phyloP scores from a whole-genome alignment of 164 flowering plant species.

The Brasenia schreberi region DNA sequence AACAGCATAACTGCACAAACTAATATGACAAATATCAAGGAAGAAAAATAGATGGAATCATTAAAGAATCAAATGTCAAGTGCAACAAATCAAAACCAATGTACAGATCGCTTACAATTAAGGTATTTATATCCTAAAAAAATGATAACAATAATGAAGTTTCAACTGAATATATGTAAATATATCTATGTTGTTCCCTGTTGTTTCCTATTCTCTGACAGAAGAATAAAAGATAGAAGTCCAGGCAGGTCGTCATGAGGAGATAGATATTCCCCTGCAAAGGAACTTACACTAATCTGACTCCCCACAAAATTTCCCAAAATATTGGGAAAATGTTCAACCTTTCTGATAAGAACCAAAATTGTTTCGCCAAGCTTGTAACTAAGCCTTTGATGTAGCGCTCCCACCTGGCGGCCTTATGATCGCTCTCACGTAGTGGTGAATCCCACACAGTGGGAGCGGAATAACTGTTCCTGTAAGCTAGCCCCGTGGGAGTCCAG shows the following conservation, averaged over 20 bases:
- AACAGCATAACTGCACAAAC: too few relatives aligned
- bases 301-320: background rate
- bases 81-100: background rate
- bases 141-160: background rate
- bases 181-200: background rate
- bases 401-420: too few relatives aligned
- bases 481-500: background rate
- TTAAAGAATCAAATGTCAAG: background rate
- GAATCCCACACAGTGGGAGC: too few relatives aligned
- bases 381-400: too few relatives aligned
- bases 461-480: background rate
- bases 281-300: background rate
- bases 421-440: too few relatives aligned
- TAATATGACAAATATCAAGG: background rate
- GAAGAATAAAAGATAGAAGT: background rate
- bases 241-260: background rate
- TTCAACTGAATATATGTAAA: background rate
- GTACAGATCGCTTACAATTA: too few relatives aligned
- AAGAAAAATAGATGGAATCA: background rate
- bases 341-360: background rate
- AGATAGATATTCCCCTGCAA: background rate
- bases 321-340: background rate
- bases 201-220: background rate
- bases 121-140: too few relatives aligned
- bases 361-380: too few relatives aligned